Evolutionary conservation across 352 stramenopile species (phyloP).

Genomic region (Globisporangium echinulatum): DNA sequence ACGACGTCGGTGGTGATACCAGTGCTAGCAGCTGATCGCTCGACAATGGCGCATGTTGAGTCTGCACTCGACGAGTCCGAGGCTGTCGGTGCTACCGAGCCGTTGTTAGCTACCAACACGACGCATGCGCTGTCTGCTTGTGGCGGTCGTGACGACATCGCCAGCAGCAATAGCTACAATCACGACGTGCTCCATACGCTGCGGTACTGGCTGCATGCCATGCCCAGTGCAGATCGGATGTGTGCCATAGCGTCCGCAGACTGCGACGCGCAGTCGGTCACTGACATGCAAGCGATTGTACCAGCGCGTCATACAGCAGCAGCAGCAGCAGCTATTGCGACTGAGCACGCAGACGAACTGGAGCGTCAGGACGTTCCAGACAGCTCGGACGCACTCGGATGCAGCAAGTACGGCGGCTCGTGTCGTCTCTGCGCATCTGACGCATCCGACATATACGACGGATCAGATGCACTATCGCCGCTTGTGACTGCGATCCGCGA

Average conservation of each 20-base stretch:
- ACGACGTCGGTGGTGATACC: background rate
- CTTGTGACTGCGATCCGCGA: slow-evolving; percentile 28
- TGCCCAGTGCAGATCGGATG: background rate
- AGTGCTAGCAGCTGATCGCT: background rate
- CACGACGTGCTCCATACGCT: slow-evolving; percentile 8
- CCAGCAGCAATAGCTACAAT: background rate
- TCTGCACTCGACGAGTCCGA: no score
- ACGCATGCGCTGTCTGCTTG: no score
- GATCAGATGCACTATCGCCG: slow-evolving; percentile 3
- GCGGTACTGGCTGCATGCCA: slow-evolving; percentile 6
- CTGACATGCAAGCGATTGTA: background rate
- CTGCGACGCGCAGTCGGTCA: background rate
- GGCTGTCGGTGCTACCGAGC: no score
- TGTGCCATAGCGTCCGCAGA: background rate
- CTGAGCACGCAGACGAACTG: background rate
- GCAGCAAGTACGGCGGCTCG: slow-evolving; percentile 20
- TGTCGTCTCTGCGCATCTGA: slow-evolving; percentile 12
- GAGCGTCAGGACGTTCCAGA: background rate
- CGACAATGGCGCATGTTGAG: no score
- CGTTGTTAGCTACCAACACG: no score
- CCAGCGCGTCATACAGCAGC: no score
- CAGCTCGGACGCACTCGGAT: slow-evolving; percentile 6
- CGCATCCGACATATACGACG: background rate
- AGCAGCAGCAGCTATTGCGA: background rate
- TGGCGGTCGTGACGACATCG: no score